Conservation (phyloP, 257 asterid species). For the Eucommia ulmoides region DNA sequence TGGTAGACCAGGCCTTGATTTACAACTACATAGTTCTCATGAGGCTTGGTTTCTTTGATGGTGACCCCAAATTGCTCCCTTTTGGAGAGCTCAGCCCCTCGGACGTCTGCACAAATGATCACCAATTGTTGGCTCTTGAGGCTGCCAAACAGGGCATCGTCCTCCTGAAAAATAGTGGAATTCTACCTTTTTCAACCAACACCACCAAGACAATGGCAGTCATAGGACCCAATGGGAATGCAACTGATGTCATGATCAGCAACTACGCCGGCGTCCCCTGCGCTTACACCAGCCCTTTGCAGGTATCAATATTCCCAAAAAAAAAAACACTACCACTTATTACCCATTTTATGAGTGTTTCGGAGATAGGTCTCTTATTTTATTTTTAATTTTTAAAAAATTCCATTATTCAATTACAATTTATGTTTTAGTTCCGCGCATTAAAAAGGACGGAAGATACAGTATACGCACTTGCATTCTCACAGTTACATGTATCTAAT, state of each 20-base stretch:
- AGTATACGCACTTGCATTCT: too few species aligned
- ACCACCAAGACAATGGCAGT: conserved; percentile 5
- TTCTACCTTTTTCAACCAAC: conserved; percentile 11
- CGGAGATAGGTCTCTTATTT: too few species aligned
- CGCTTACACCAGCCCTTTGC: conserved; percentile 13
- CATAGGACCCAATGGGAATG: conserved; percentile 24
- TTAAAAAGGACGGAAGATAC: too few species aligned
- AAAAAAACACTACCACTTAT: too few species aligned
- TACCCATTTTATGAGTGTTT: too few species aligned
- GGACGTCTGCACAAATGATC: conserved; percentile 14
- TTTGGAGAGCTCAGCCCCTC: conserved; percentile 19
- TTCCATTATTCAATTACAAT: too few species aligned
- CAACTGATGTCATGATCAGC: conserved; percentile 13
- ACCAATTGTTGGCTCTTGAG: conserved; percentile 18
- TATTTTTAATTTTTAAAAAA: too few species aligned
- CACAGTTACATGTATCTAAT: too few species aligned
- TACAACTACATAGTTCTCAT: conserved; percentile 16
- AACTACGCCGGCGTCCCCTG: conserved; percentile 22
- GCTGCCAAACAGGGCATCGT: conserved; percentile 25
- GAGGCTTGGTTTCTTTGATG: conserved; percentile 26
- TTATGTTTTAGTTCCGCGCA: too few species aligned
- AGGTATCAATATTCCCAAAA: too few species aligned
- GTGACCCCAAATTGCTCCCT: conserved; percentile 15
- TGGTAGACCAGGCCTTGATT: conserved; percentile 12
- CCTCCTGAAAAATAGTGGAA: conserved; percentile 13